Base-by-base conservation (phyloP, 2,329 filamentous ascomycete genomes). In the Alternaria tenuissima region DNA sequence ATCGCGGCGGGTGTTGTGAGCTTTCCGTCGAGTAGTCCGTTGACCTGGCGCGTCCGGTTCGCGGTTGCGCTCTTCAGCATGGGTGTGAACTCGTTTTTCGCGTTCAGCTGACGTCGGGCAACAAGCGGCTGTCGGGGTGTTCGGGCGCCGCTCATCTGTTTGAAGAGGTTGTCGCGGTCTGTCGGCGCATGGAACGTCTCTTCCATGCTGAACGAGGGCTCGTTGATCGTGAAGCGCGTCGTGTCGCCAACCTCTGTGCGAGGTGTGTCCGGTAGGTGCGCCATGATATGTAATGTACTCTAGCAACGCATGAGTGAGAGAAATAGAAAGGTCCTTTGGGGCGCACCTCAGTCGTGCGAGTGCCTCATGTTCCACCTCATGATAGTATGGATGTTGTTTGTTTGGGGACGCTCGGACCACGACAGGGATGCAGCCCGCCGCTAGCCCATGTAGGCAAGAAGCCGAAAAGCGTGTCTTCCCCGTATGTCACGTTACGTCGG, bases 21-120 rank as follows among this genome's bases (percentile, higher is more conserved):
- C 26, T 71, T 73, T 41, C 73, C 74, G 34, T 81, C 78, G 20
- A 75, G 62, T 22, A 76, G 65, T 52, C 80, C 79, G 41, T 80
- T 78, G 71, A 72, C 62, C 77, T 76, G 74, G 63, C 67, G 72
- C 55, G 68, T 79, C 83, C 89, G 82, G 83, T 91, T 85, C 83
- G 93, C 82, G 84, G 94, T 84, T 83, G 93, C 84, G 69, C 87
- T 89, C 79, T 96, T 97, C 76, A 99, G 87, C 68, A 99, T 83
- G 0, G 96, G 95, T 0, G 95, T 99, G 78, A 99, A 99, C 73
- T 99, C 96, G 69, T 89, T 89, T 65, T 83, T 85, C 16, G 81
- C 83, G 32, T 74, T 76, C 3, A 73, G 69, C 60, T 83, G 95
- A 71, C 87, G 87, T 68, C 70, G 64, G 8, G 68, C 52, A 62